These are phyloP conservation scores for Microascus cirrosus DNA, from an alignment of 2,329 filamentous ascomycete genomes.

Conservation along the genomic window DNA sequence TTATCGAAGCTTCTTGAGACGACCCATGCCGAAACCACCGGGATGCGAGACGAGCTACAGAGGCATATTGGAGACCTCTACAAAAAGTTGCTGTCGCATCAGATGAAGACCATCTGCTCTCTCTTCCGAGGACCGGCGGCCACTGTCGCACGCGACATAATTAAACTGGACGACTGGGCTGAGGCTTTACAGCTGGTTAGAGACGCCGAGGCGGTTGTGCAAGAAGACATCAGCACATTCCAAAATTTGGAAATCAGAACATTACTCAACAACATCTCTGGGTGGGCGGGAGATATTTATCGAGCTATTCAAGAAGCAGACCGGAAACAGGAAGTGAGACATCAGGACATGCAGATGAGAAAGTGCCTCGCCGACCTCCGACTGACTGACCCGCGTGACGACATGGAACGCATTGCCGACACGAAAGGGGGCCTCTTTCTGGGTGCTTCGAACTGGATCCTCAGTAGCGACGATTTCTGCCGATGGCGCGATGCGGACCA, in stretches of 20 bases:
- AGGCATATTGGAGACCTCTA: conserved; percentile 21
- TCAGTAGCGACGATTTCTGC: conserved; percentile 13
- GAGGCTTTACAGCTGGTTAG: not conserved
- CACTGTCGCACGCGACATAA: conserved; percentile 16
- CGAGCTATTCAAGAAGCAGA: not conserved
- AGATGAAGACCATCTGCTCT: conserved; percentile 26
- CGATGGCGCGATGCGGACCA: conserved; percentile 12
- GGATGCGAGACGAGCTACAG: conserved; percentile 9
- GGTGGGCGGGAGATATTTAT: not conserved
- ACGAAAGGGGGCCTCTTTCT: conserved; percentile 13
- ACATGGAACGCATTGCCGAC: conserved; percentile 19
- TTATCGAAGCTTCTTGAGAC: conserved; percentile 15
- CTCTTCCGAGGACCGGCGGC: conserved; percentile 18
- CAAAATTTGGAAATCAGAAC: not conserved
- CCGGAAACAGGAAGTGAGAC: not conserved
- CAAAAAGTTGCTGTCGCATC: conserved; percentile 23
- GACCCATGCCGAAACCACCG: not conserved
- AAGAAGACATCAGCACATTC: conserved; percentile 1
- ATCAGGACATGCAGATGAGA: not conserved
- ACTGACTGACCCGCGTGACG: conserved; percentile 17
- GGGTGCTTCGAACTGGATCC: conserved; percentile 20
- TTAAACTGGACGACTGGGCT: conserved; percentile 14
- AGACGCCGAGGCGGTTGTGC: not conserved
- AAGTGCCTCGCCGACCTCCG: conserved; percentile 3
- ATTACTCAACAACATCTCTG: not conserved